A percentile compares a stretch with the other conserved stretches of the same genome.
phyloP scores from a whole-genome alignment of 345 rosid genomes.

The Populus euphratica region DNA sequence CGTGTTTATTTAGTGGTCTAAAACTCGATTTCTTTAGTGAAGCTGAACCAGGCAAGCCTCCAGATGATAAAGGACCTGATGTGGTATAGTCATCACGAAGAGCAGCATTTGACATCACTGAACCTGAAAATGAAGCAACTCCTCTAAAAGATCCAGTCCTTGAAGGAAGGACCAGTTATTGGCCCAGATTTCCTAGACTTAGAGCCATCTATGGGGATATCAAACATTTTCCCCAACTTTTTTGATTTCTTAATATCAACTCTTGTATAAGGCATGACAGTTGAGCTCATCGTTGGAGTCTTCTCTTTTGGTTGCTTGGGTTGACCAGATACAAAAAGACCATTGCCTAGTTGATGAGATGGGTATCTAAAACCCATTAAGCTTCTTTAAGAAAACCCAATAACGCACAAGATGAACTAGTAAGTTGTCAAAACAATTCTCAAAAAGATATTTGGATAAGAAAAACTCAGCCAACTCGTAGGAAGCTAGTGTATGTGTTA shows the following conservation, averaged over 20 bases:
- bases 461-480: too few species aligned
- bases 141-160: constrained; percentile 22
- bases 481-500: too few species aligned
- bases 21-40: constrained; percentile 20
- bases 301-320: constrained; percentile 28
- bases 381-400: neutral
- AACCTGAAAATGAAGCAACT: constrained; percentile 11
- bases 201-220: constrained; percentile 13
- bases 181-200: constrained; percentile 29
- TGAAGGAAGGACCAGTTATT: constrained; percentile 18
- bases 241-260: constrained; percentile 26
- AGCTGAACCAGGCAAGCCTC: constrained; percentile 17
- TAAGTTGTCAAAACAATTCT: neutral
- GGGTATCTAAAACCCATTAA: constrained; percentile 24
- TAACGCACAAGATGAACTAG: neutral
- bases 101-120: constrained; percentile 10
- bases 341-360: constrained; percentile 25
- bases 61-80: constrained; percentile 24
- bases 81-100: constrained; percentile 17
- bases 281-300: constrained; percentile 24
- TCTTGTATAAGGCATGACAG: constrained; percentile 25
- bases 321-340: constrained; percentile 19
- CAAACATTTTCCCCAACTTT: constrained; percentile 29
- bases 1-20: constrained; percentile 22
- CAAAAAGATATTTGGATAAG: too few species aligned